phyloP scores from a whole-genome alignment of 1,139 yeast genomes.

The Keqinozyma sinolaborantium region DNA sequence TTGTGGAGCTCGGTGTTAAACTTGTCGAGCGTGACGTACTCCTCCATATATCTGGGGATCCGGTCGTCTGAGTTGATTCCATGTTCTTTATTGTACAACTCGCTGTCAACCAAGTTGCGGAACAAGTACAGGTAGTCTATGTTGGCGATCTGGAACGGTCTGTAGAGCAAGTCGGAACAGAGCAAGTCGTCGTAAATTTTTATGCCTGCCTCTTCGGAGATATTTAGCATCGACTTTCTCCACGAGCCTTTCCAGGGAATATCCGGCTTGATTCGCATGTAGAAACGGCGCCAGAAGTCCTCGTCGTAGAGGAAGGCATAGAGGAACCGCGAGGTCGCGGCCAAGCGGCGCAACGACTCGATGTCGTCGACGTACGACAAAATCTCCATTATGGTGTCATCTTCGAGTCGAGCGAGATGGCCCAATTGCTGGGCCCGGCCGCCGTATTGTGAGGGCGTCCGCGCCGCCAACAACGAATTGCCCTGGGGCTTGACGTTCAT shows the following conservation, averaged over 20 bases:
- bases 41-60: constrained; percentile 45
- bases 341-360: constrained; percentile 43
- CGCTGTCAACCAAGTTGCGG: constrained; percentile 45
- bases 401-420: constrained; percentile 46
- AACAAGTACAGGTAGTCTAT: constrained; percentile 54
- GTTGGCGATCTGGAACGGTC: constrained; percentile 79
- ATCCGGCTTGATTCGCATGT: constrained; percentile 25
- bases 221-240: constrained; percentile 57
- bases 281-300: constrained; percentile 71
- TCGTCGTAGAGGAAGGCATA: constrained; percentile 74
- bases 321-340: constrained; percentile 60
- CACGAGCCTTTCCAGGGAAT: constrained; percentile 72
- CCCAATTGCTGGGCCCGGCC: constrained; percentile 46
- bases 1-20: constrained; percentile 48
- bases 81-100: constrained; percentile 19
- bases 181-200: constrained; percentile 26
- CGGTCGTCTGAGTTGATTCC: constrained; percentile 29
- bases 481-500: constrained; percentile 75
- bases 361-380: constrained; percentile 43
- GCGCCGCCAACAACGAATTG: constrained; percentile 36
- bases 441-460: constrained; percentile 14
- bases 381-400: constrained; percentile 52
- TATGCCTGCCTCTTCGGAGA: constrained; percentile 33
- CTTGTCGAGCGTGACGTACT: constrained; percentile 31
- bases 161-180: constrained; percentile 58